phyloP scores from a whole-genome alignment of 2,329 filamentous ascomycete genomes.

The Curvularia sp. region DNA sequence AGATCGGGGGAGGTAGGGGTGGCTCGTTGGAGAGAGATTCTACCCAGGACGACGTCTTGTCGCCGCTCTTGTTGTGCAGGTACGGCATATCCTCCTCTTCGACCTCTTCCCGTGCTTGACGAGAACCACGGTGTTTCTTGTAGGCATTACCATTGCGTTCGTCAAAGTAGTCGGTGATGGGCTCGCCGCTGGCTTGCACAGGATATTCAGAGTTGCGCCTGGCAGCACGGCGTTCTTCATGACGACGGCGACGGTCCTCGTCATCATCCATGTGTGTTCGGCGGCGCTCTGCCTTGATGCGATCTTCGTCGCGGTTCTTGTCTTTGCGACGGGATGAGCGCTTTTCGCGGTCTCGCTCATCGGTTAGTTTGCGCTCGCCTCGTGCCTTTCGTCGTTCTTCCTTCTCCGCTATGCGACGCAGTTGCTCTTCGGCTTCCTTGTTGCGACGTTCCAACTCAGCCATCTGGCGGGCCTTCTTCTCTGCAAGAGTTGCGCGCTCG shows the following conservation, averaged over 20 bases:
- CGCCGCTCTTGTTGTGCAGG: conserved; percentile 48
- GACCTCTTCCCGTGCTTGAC: conserved; percentile 39
- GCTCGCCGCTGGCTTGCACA: conserved; percentile 40
- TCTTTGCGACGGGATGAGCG: conserved; percentile 48
- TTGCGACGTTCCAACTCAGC: conserved; percentile 50
- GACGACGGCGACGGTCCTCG: conserved; percentile 49
- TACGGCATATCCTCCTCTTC: conserved; percentile 48
- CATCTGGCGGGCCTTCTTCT: conserved; percentile 48
- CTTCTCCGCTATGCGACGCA: conserved; percentile 51
- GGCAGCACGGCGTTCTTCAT: conserved; percentile 53
- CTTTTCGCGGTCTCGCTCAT: conserved; percentile 45
- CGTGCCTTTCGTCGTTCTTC: conserved; percentile 43
- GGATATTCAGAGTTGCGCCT: conserved; percentile 49
- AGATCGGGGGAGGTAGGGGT: conserved; percentile 55
- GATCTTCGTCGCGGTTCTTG: conserved; percentile 39
- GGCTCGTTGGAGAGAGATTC: conserved; percentile 55
- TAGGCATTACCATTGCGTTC: conserved; percentile 47
- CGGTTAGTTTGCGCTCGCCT: conserved; percentile 41
- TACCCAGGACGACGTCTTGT: conserved; percentile 61
- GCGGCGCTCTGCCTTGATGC: conserved; percentile 45
- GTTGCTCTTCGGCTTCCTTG: conserved; percentile 48
- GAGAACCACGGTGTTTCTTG: conserved; percentile 39
- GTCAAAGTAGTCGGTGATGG: conserved; percentile 55
- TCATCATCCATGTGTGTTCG: conserved; percentile 48
- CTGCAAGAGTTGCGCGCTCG: conserved; percentile 42